Evolutionary conservation across 805 yeast species (phyloP).

Genomic region (Wickerhamomyces sydowiorum): DNA sequence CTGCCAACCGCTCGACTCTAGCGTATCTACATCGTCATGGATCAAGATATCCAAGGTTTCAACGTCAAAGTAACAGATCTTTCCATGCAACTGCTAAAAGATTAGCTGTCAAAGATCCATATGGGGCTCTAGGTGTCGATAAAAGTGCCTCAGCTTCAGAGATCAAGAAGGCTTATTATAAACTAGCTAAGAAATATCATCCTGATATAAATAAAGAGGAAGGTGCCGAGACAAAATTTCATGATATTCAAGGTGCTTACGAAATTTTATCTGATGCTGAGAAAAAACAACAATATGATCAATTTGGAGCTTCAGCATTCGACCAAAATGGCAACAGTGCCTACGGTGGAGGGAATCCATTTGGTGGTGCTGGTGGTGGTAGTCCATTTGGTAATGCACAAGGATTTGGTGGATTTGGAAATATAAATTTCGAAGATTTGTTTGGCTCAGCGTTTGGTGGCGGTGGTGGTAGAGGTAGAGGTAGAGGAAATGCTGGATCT

Average conservation of each 20-base stretch:
- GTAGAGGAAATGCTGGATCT: constrained; percentile 30
- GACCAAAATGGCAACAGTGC: constrained; percentile 49
- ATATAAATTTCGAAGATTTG: constrained; percentile 52
- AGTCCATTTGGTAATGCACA: constrained; percentile 39
- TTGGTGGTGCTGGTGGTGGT: constrained; percentile 48
- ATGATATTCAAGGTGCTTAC: constrained; percentile 89
- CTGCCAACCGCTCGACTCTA: not conserved
- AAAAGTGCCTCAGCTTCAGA: constrained; percentile 69
- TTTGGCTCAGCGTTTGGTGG: constrained; percentile 47
- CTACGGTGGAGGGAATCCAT: constrained; percentile 42
- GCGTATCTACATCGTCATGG: not conserved
- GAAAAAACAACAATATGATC: constrained; percentile 86
- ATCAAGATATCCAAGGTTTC: not conserved
- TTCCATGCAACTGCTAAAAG: constrained; percentile 39
- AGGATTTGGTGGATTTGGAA: constrained; percentile 32
- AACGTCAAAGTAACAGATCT: not conserved
- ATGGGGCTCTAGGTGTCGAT: constrained; percentile 73
- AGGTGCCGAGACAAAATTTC: constrained; percentile 84
- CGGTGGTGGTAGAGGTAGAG: constrained; percentile 21
- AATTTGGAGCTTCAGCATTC: constrained; percentile 84
- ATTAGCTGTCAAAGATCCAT: constrained; percentile 61
- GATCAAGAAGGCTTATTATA: constrained; percentile 91
- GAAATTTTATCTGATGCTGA: constrained; percentile 83
- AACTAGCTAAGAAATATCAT: constrained; percentile 88
- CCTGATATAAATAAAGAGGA: constrained; percentile 95